Evolutionary conservation across 2,329 filamentous ascomycete genomes (phyloP), one percentile per base, ranked within the genome.

Genomic region (Beauveria sp.): DNA sequence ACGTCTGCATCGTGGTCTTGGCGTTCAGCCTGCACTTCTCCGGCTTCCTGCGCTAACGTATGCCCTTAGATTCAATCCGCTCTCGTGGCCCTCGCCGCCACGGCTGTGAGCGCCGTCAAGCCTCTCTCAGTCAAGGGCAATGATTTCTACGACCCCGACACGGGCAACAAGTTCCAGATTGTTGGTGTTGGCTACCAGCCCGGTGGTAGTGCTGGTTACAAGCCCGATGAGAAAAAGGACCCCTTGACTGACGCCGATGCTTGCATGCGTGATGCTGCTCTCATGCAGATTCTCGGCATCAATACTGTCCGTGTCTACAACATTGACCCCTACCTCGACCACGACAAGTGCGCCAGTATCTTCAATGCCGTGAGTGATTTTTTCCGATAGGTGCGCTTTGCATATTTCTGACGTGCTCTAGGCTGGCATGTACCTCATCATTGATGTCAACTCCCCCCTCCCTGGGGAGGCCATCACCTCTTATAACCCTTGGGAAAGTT

Each of bases 251-350:
- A 88, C 70, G 76, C 75, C 60, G 77, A 81, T 54, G 74, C 79
- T 62, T 88, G 86, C 74, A 73, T 84, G 69, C 82, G 86, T 65
- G 86, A 88, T 78, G 85, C 84, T 50, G 84, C 85, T 38, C 77
- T 88, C 63, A 83, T 88, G 79, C 85, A 89, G 76, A 75, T 79
- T 60, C 77, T 88, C 60, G 84, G 86, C 64, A 77, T 88, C 71
- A 88, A 88, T 76, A 79, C 86, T 64, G 85, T 89, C 69, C 86
- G 86, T 55, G 84, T 88, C n/a, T 88, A 88, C 77, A 88, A 88
- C 76, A 72, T 88, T 64, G 81, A 86, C 71, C 86, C 85, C 34
- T 73, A 86, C 68, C 73, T 87, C 64, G 87, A 88, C 77, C 86
- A 88, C 69, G 85, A 88, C 66, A 78, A 82, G 65, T 88, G 86